Conservation (phyloP, 352 stramenopile genomes). For the Peronospora belbahrii region DNA sequence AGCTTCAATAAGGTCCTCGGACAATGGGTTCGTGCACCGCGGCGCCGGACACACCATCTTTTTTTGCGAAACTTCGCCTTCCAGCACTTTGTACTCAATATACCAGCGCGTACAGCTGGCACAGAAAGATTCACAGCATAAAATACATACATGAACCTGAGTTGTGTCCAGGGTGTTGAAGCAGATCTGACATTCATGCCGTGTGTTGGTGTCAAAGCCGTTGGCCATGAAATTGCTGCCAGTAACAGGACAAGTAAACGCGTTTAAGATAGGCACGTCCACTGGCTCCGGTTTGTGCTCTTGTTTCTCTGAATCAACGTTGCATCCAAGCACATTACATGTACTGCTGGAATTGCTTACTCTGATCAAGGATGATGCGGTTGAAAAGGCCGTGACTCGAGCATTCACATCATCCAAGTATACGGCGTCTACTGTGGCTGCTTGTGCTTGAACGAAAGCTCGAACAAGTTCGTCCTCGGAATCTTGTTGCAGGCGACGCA, state of each 20-base stretch:
- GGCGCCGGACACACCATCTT: constrained; percentile 68
- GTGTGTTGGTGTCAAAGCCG: constrained; percentile 20
- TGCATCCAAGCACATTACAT: constrained; percentile 1
- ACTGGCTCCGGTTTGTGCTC: constrained; percentile 11
- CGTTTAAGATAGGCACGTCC: constrained; percentile 8
- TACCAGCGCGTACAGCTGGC: constrained; percentile 59
- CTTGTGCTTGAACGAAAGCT: constrained; percentile 19
- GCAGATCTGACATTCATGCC: constrained; percentile 64
- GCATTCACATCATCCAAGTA: constrained; percentile 34
- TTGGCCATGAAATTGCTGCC: constrained; percentile 4
- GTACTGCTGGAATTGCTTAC: constrained; percentile 39
- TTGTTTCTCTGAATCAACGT: constrained; percentile 3
- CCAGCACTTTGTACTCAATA: constrained; percentile 67
- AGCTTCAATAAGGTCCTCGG: constrained; percentile 43
- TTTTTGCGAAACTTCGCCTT: constrained; percentile 63
- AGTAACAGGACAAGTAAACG: constrained; percentile 10
- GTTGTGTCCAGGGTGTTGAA: constrained; percentile 50
- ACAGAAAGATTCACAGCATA: constrained; percentile 46
- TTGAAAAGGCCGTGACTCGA: constrained; percentile 32
- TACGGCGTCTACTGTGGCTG: constrained; percentile 14
- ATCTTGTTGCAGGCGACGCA: constrained; percentile 19
- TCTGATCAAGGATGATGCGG: constrained; percentile 28
- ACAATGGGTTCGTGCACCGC: constrained; percentile 41
- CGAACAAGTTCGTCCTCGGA: constrained; percentile 21
- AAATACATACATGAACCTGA: constrained; percentile 37